Base-by-base conservation (phyloP, 2,329 filamentous ascomycete genomes). In the Epichloe scottii region DNA sequence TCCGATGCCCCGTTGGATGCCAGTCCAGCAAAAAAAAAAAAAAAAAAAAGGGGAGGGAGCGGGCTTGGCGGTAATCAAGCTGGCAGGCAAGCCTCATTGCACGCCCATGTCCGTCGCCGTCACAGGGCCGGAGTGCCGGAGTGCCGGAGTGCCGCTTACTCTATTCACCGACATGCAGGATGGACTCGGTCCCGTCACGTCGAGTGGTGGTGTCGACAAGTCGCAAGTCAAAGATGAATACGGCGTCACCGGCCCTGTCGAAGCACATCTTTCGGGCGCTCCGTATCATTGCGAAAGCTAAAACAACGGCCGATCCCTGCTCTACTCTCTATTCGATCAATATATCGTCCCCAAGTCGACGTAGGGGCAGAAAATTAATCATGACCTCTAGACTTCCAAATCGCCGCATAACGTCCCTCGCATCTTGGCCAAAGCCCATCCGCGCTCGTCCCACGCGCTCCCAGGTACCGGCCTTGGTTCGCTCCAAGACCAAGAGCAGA, bases 361-460 rank as follows among this genome's bases (percentile, higher is more conserved):
- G 57, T 41, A 67, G 51, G 15, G 65, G 65, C 44, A 67, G 42
- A 33, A 60, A 58, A 21, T 61, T 61, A 1, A 67, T 58, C 59
- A 67, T 56, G 26, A 53, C 62, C 39, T 67, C 63, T 44, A 67
- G 47, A 11, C 58, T 52, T 1, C 62, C 62, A 41, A 62, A 67
- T 5, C 60, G 50, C 37, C 55, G 59, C 23, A 63, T 49, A 19
- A 66, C 62, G 15, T 67, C 65, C 54, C 60, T 66, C 4, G 58
- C 53, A 37, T 67, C 65, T 44, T 63, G 61, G 0, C 57, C 54
- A 43, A 67, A 67, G 6, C 60, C 61, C 65, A 67, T 67, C 21
- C 65, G 56, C 55, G 65, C 63, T n/a, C 65, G 56, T 11, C 65
- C 65, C 3, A 66, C 62, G 2, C 65, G 60, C 50, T 67, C 63